phyloP scores from a whole-genome alignment of 2,329 filamentous ascomycete genomes.

The Microdochium nivale region DNA sequence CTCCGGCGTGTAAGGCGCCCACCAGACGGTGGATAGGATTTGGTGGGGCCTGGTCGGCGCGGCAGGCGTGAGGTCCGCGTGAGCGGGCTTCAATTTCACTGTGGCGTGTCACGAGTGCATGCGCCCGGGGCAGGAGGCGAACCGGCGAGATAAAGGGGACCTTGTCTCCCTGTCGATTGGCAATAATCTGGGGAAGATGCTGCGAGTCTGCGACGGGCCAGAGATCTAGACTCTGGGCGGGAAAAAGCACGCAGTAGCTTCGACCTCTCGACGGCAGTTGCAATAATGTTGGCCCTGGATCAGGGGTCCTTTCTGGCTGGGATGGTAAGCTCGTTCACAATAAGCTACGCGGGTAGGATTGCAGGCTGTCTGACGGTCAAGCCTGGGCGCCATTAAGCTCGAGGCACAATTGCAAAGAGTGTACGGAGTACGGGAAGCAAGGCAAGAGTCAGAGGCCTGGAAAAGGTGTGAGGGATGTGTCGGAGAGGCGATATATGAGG shows the following conservation, averaged over 20 bases:
- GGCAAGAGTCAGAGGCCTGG: not conserved
- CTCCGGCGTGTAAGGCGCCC: not conserved
- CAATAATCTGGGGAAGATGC: not conserved
- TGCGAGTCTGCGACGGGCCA: not conserved
- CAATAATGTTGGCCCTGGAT: too few relatives aligned
- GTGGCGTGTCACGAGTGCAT: not conserved
- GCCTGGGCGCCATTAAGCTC: conserved; percentile 1
- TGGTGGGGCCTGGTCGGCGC: not conserved
- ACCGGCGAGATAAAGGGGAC: not conserved
- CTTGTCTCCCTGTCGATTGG: not conserved
- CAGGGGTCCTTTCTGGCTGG: not conserved
- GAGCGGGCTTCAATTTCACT: not conserved
- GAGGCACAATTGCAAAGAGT: not conserved
- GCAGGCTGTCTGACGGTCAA: not conserved
- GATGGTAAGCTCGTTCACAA: conserved; percentile 1
- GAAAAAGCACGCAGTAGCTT: too few relatives aligned
- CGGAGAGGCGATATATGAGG: too few relatives aligned
- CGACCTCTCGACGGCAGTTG: too few relatives aligned
- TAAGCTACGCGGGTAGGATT: conserved; percentile 1
- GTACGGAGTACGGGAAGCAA: not conserved
- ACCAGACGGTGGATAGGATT: not conserved
- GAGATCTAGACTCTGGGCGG: too few relatives aligned
- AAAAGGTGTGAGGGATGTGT: not conserved
- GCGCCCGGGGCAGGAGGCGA: not conserved
- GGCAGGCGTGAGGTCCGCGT: not conserved